Percentiles rank a stretch among this genome's conserved stretches.
Evolutionary conservation across 768 basidiomycete genomes (phyloP).

Genomic region (Lactarius vividus): DNA sequence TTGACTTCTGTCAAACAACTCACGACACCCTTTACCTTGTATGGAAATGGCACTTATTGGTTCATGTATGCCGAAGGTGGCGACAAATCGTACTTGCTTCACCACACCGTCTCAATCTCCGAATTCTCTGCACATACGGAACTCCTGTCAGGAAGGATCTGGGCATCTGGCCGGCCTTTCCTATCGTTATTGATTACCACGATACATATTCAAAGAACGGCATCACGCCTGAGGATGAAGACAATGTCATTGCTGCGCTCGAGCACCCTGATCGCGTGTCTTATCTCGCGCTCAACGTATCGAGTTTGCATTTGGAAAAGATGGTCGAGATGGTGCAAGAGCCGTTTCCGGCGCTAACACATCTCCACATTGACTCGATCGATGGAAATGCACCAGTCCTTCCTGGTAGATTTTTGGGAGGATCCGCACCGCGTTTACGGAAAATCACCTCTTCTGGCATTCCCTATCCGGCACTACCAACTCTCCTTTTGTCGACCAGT

Average conservation of each 20-base stretch:
- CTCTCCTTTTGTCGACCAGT: background rate
- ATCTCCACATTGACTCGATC: accelerated
- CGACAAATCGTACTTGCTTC: background rate
- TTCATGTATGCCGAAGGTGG: background rate
- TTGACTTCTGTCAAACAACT: too few species aligned
- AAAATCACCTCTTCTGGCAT: too few species aligned
- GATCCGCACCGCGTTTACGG: background rate
- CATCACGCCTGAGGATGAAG: background rate
- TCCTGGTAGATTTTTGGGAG: background rate
- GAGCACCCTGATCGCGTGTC: background rate
- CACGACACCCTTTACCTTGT: too few species aligned
- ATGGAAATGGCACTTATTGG: too few species aligned
- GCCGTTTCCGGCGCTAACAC: background rate
- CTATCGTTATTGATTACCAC: background rate
- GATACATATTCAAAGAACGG: too few species aligned
- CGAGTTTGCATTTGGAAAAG: background rate
- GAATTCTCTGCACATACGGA: background rate
- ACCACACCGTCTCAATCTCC: background rate
- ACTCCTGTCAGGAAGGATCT: background rate
- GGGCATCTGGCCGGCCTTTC: background rate
- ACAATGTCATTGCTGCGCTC: background rate
- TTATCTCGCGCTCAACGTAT: background rate
- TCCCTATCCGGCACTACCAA: background rate
- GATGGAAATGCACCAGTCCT: background rate
- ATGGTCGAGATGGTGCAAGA: background rate